Percentiles rank a stretch among this genome's conserved stretches.
phyloP scores from a whole-genome alignment of 192 early-diverging fungal genomes.

The Diversispora epigaea region DNA sequence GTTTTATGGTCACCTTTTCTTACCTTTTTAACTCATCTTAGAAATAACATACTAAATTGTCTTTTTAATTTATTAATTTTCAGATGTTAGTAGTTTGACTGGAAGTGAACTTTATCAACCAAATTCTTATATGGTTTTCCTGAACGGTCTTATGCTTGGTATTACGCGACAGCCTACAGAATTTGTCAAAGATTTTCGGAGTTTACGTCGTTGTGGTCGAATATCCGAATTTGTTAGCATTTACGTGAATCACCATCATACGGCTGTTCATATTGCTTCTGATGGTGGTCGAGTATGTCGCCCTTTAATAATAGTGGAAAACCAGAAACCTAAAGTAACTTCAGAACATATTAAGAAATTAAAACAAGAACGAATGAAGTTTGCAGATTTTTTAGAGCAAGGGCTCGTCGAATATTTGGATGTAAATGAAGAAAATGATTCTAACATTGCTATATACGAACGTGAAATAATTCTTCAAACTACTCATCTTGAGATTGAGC shows the following conservation, averaged over 20 bases:
- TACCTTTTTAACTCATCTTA: not conserved
- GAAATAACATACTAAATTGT: not conserved
- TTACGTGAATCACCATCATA: conserved; percentile 78
- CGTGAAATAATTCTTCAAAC: conserved; percentile 79
- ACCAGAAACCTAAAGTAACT: conserved; percentile 66
- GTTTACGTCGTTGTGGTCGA: conserved; percentile 80
- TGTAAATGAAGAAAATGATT: conserved; percentile 97
- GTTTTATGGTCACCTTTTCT: conserved; percentile 18
- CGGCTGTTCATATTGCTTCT: conserved; percentile 86
- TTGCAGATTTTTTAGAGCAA: conserved; percentile 89
- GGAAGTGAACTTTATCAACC: conserved; percentile 83
- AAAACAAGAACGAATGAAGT: conserved; percentile 58
- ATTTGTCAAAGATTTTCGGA: conserved; percentile 86
- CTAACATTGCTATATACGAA: conserved; percentile 91
- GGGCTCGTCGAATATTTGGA: conserved; percentile 96
- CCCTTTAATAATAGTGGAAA: conserved; percentile 92
- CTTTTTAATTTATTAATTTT: not conserved
- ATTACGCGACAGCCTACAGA: conserved; percentile 76
- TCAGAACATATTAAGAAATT: conserved; percentile 64
- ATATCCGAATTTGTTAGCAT: conserved; percentile 91
- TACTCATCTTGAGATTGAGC: conserved; percentile 95
- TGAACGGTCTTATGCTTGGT: conserved; percentile 94
- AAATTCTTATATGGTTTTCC: conserved; percentile 80
- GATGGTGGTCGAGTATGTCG: conserved; percentile 97
- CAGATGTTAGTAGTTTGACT: conserved; percentile 83